phyloP scores from a whole-genome alignment of 2,329 filamentous ascomycete species.

The Coniella vitis region DNA sequence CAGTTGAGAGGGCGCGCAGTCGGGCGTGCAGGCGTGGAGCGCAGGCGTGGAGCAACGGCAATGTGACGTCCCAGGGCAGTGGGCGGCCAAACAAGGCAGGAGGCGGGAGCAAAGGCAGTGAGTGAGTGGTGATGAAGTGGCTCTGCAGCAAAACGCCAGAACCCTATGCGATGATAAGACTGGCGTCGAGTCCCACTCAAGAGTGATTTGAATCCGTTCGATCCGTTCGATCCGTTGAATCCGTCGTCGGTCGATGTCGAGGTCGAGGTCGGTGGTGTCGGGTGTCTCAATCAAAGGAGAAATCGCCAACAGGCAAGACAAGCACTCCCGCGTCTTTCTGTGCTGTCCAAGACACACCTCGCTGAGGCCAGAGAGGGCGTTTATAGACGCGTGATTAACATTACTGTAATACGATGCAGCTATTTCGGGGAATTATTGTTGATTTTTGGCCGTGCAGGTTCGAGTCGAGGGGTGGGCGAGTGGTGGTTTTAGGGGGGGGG shows the following conservation, averaged over 20 bases:
- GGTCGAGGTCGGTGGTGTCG: no score
- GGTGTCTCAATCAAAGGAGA: no score
- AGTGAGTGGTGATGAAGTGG: neutral
- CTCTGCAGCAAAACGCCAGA: neutral
- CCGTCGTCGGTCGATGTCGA: no score
- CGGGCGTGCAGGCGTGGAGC: slow-evolving; percentile 1
- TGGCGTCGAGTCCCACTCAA: no score
- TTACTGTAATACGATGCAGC: slow-evolving; percentile 9
- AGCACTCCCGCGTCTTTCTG: neutral
- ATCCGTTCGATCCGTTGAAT: no score
- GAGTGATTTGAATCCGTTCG: no score
- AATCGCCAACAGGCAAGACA: neutral
- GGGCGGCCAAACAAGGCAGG: neutral
- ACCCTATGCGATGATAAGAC: neutral
- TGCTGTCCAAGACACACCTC: slow-evolving; percentile 5
- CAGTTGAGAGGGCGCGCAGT: neutral
- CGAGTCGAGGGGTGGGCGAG: neutral
- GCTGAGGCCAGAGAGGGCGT: slow-evolving; percentile 7
- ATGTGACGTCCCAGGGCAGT: slow-evolving; percentile 7
- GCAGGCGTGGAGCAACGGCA: slow-evolving; percentile 1
- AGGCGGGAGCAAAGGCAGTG: neutral
- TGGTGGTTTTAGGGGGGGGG: neutral
- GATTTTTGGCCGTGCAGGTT: neutral
- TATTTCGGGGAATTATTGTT: slow-evolving; percentile 2
- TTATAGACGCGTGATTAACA: slow-evolving; percentile 15